Evolutionary conservation across 345 rosid species (phyloP).

Genomic region (Populus nigra): DNA sequence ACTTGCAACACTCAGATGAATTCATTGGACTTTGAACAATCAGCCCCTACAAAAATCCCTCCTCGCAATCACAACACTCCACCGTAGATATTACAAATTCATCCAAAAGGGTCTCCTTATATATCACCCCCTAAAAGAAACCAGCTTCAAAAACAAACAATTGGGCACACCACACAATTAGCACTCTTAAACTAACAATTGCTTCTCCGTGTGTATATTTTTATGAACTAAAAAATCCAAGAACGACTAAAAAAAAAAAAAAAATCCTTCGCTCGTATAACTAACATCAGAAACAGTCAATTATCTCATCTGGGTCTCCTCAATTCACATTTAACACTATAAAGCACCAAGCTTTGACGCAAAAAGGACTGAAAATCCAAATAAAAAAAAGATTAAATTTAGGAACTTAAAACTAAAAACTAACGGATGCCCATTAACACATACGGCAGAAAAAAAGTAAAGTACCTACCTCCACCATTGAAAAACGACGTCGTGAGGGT

Average conservation of each 20-base stretch:
- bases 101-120: not conserved
- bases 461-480: slow-evolving; percentile 41
- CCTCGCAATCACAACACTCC: not conserved
- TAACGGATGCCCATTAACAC: not conserved
- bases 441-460: not conserved
- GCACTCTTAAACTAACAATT: not conserved
- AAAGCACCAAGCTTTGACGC: not conserved
- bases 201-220: not conserved
- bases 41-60: not conserved
- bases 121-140: not conserved
- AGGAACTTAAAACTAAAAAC: not conserved
- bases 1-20: not conserved
- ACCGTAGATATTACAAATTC: not conserved
- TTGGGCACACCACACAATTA: not conserved
- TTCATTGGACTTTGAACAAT: not conserved
- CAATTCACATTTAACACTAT: not conserved
- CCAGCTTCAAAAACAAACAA: not conserved
- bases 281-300: not conserved
- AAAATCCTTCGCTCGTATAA: not conserved
- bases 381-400: not conserved
- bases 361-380: not conserved
- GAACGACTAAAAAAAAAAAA: not conserved
- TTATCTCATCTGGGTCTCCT: not conserved
- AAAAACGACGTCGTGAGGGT: slow-evolving; percentile 38
- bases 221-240: not conserved